Evolutionary conservation across 768 basidiomycete species (phyloP).

Genomic region (Tricholoma matsutake): DNA sequence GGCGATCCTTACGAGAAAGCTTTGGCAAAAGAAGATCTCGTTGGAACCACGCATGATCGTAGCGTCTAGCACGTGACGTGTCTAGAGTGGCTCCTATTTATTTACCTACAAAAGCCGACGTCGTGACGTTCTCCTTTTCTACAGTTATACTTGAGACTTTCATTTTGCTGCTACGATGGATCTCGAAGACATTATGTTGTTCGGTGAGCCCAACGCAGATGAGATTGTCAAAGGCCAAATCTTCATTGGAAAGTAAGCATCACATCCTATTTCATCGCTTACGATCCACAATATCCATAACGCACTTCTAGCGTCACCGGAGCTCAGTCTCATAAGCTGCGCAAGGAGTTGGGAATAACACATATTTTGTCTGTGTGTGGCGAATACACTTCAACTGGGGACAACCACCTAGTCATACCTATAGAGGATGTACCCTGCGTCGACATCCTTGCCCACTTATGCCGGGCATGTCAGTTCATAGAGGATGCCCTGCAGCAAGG

Average conservation of each 20-base stretch:
- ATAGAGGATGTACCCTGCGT: constrained; percentile 46
- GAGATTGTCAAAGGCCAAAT: constrained; percentile 37
- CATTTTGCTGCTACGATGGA: background rate
- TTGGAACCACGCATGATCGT: too few species aligned
- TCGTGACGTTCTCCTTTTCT: background rate
- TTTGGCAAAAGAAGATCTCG: too few species aligned
- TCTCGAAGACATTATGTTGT: background rate
- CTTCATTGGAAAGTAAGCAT: constrained; percentile 43
- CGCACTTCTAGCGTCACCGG: constrained; percentile 31
- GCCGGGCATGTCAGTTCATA: constrained; percentile 59
- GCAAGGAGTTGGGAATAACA: constrained; percentile 39
- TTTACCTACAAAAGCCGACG: too few species aligned
- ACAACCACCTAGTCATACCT: constrained; percentile 37
- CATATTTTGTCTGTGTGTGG: constrained; percentile 58
- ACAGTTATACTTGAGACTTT: background rate
- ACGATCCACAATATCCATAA: background rate
- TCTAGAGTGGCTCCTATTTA: too few species aligned
- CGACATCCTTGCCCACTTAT: constrained; percentile 61
- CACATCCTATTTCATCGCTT: background rate
- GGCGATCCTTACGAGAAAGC: too few species aligned
- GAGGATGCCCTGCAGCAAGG: constrained; percentile 48
- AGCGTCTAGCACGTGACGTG: too few species aligned
- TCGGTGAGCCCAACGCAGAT: constrained; percentile 24
- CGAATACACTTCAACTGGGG: constrained; percentile 44
- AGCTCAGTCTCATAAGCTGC: constrained; percentile 30